phyloP scores from a whole-genome alignment of 2,329 filamentous ascomycete species.

The Fusarium dimerum region DNA sequence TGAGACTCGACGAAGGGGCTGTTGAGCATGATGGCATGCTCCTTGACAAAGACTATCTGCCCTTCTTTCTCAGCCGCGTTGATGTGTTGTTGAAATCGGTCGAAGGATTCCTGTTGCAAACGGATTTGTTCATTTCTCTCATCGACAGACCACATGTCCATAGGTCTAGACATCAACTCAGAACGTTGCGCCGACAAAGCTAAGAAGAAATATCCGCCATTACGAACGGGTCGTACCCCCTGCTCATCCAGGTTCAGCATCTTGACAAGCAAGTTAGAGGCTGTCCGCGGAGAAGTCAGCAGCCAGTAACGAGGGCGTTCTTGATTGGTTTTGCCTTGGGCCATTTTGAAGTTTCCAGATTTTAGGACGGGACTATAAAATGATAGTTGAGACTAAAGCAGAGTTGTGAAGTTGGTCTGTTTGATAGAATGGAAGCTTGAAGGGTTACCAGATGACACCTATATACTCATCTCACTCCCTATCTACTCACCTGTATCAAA shows the following conservation, averaged over 20 bases:
- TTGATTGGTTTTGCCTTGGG: constrained; percentile 4
- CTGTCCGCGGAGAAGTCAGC: constrained; percentile 18
- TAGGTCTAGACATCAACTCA: constrained; percentile 3
- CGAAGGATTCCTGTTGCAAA: constrained; percentile 5
- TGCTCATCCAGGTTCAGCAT: constrained; percentile 21
- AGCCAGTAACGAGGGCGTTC: constrained; percentile 16
- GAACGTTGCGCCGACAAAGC: constrained; percentile 4
- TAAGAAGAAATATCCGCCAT: constrained; percentile 23
- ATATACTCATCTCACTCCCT: too few relatives aligned
- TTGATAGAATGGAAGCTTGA: too few relatives aligned
- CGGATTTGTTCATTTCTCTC: neutral
- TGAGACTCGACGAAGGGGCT: constrained; percentile 8
- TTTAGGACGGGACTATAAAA: too few relatives aligned
- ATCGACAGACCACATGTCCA: constrained; percentile 16
- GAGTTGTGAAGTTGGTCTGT: too few relatives aligned
- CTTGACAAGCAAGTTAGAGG: constrained; percentile 21
- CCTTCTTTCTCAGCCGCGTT: constrained; percentile 12
- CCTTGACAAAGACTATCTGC: constrained; percentile 14
- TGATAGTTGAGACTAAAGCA: too few relatives aligned
- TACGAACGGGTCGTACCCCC: constrained; percentile 10
- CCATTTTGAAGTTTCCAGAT: constrained; percentile 5
- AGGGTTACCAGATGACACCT: too few relatives aligned
- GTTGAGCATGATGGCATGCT: constrained; percentile 16
- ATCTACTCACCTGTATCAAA: too few relatives aligned
- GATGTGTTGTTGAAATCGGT: constrained; percentile 15